These are phyloP conservation scores for Botrytis squamosa DNA, from an alignment of 2,329 filamentous ascomycete species.

Conservation along the genomic window DNA sequence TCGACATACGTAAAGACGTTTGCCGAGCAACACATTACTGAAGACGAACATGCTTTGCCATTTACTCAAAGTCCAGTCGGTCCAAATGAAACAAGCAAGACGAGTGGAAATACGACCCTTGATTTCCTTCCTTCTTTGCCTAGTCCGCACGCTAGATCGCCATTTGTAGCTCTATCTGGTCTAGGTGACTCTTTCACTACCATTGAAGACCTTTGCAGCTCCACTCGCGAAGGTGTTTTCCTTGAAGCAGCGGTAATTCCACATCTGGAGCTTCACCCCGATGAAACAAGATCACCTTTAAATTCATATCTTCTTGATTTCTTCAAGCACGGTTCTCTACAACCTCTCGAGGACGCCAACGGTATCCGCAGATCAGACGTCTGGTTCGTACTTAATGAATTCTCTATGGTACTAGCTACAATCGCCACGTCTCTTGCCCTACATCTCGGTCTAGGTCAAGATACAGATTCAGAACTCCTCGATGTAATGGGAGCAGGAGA, in stretches of 20 bases:
- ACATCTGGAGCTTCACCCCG: constrained; percentile 59
- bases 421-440: constrained; percentile 65
- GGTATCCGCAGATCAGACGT: constrained; percentile 63
- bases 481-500: constrained; percentile 51
- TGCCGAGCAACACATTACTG: constrained; percentile 56
- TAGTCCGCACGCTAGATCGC: constrained; percentile 55
- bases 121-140: constrained; percentile 39
- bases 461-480: constrained; percentile 47
- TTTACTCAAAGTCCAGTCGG: constrained; percentile 35
- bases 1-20: constrained; percentile 68
- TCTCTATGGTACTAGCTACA: constrained; percentile 64
- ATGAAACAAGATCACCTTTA: constrained; percentile 51
- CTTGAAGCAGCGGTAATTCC: constrained; percentile 73
- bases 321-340: constrained; percentile 68
- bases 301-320: constrained; percentile 76
- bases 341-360: constrained; percentile 62
- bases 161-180: constrained; percentile 71
- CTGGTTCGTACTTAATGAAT: constrained; percentile 71
- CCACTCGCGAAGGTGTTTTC: constrained; percentile 66
- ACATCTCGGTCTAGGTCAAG: constrained; percentile 53
- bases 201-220: constrained; percentile 66
- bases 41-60: constrained; percentile 35
- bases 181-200: constrained; percentile 61
- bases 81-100: constrained; percentile 1
- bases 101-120: constrained; percentile 21